Evolutionary conservation across 2,329 filamentous ascomycete species (phyloP).

Genomic region (Alternaria novae-zelandiae): DNA sequence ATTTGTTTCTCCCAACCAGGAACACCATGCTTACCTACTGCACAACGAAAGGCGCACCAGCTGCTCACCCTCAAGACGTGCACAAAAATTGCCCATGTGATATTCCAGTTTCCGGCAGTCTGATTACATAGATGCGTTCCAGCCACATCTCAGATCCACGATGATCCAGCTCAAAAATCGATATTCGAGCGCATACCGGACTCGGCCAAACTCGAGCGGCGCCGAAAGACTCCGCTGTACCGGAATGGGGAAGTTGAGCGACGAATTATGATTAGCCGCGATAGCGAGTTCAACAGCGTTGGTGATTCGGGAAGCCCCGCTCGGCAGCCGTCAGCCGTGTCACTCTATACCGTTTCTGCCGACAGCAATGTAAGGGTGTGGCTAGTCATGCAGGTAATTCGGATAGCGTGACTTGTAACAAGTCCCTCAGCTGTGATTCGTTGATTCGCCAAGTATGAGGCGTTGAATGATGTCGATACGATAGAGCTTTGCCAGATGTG

Average conservation of each 20-base stretch:
- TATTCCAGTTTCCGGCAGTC: not conserved
- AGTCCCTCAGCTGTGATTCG: conserved; percentile 15
- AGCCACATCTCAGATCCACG: not conserved
- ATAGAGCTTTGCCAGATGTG: conserved; percentile 3
- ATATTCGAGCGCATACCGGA: not conserved
- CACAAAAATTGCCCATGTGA: not conserved
- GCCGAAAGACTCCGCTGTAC: conserved; percentile 4
- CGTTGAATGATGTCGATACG: conserved; percentile 2
- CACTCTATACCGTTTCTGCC: conserved; percentile 6
- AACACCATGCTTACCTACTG: not conserved
- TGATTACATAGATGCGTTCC: not conserved
- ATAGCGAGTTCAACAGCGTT: conserved; percentile 10
- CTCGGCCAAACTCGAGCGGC: not conserved
- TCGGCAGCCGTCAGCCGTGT: conserved; percentile 24
- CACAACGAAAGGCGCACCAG: not conserved
- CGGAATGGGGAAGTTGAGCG: conserved; percentile 7
- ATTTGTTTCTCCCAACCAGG: not conserved
- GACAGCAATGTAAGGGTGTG: conserved; percentile 16
- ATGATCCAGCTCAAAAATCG: not conserved
- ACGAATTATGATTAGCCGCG: conserved; percentile 14
- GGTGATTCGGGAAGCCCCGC: conserved; percentile 30
- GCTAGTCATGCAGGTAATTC: conserved; percentile 29
- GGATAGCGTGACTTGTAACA: conserved; percentile 17
- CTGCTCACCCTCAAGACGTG: not conserved
- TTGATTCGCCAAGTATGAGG: not conserved